Evolutionary conservation across 1,139 yeast species (phyloP).

Genomic region (Yamadazyma oceani): DNA sequence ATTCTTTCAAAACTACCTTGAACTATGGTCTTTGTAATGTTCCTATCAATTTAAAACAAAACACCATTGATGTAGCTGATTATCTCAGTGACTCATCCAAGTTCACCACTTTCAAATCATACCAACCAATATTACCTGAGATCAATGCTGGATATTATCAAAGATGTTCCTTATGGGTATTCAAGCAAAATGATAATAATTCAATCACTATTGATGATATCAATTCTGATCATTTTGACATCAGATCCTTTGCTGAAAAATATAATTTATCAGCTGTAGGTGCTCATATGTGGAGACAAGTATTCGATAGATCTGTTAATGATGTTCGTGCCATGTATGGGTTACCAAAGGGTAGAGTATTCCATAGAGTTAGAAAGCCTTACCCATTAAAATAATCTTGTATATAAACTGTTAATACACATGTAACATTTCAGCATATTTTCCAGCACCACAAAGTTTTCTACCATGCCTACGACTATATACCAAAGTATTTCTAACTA

Average conservation of each 20-base stretch:
- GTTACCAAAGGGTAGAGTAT: slow-evolving; percentile 72
- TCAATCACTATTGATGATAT: slow-evolving; percentile 11
- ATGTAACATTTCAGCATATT: too few species aligned
- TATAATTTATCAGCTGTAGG: slow-evolving; percentile 73
- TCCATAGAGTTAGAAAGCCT: slow-evolving; percentile 50
- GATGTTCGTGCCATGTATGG: slow-evolving; percentile 70
- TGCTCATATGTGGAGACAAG: slow-evolving; percentile 89
- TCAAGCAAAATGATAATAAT: slow-evolving; percentile 56
- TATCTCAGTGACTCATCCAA: slow-evolving; percentile 30
- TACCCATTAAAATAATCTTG: slow-evolving; percentile 20
- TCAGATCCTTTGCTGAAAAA: slow-evolving; percentile 61
- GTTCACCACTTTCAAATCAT: slow-evolving; percentile 52
- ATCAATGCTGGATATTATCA: slow-evolving; percentile 74
- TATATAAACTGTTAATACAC: slow-evolving; percentile 2
- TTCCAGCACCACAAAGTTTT: too few species aligned
- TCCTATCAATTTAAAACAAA: slow-evolving; percentile 56
- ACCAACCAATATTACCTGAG: slow-evolving; percentile 86
- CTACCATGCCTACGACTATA: too few species aligned
- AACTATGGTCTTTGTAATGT: slow-evolving; percentile 81
- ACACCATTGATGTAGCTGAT: slow-evolving; percentile 55
- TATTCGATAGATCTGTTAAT: slow-evolving; percentile 75
- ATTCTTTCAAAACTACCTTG: slow-evolving; percentile 69
- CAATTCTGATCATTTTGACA: slow-evolving; percentile 57
- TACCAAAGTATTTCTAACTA: too few species aligned
- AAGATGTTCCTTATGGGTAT: slow-evolving; percentile 88